Evolutionary conservation across 257 asterid genomes (phyloP).

Genomic region (Scutellaria minor): DNA sequence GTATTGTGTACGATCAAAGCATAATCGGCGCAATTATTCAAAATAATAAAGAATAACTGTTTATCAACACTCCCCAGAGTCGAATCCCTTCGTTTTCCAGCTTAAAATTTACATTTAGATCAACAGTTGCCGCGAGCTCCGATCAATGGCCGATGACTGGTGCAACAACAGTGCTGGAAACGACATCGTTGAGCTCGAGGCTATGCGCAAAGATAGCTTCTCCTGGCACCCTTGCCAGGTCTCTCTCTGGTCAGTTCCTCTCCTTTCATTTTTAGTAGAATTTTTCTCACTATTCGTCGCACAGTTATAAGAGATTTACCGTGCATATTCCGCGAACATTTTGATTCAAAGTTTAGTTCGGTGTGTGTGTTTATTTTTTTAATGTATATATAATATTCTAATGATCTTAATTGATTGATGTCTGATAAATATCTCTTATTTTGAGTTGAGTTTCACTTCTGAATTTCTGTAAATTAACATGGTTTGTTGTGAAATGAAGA

Average conservation of each 20-base stretch:
- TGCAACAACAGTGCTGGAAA: constrained; percentile 27
- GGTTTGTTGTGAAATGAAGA: constrained; percentile 18
- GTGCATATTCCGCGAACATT: not conserved
- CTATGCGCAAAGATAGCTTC: constrained; percentile 53
- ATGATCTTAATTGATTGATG: not conserved
- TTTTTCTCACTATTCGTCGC: not conserved
- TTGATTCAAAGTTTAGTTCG: not conserved
- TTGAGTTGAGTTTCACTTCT: constrained; percentile 11
- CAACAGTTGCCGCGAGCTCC: constrained; percentile 1
- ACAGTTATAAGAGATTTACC: not conserved
- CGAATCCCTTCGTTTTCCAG: constrained; percentile 1
- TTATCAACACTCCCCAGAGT: constrained; percentile 2
- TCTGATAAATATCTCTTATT: constrained; percentile 11
- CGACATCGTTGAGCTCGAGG: constrained; percentile 57
- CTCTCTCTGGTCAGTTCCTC: constrained; percentile 51
- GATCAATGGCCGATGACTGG: constrained; percentile 40
- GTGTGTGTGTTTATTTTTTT: not conserved
- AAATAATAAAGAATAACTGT: not conserved
- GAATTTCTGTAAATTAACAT: not conserved
- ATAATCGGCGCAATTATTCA: not conserved
- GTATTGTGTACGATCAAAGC: not conserved
- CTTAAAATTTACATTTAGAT: constrained; percentile 6
- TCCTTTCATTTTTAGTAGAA: not conserved
- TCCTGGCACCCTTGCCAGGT: constrained; percentile 75
- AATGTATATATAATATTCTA: not conserved